Percentiles rank a stretch among this genome's conserved stretches.
Evolutionary conservation across 495 filamentous ascomycete species (phyloP).

Genomic region (Hypoxylon lienhwacheense): DNA sequence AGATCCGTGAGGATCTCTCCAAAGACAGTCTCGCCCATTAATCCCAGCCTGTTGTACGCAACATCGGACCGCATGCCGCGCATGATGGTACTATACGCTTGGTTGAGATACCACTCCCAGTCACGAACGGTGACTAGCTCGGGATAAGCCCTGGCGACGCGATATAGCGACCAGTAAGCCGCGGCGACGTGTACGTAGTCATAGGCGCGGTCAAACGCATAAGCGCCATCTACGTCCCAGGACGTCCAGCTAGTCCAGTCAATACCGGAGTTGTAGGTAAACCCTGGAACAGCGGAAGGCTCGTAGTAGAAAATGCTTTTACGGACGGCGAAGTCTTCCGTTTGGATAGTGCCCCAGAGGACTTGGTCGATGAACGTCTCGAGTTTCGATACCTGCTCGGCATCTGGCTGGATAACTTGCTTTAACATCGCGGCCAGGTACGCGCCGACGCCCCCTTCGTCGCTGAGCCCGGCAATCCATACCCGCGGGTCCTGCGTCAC

Average conservation of each 20-base stretch:
- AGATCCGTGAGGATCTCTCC: slow-evolving; percentile 52
- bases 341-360: slow-evolving; percentile 49
- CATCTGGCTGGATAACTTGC: slow-evolving; percentile 47
- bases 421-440: slow-evolving; percentile 53
- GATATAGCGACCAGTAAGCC: slow-evolving; percentile 55
- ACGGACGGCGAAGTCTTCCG: slow-evolving; percentile 44
- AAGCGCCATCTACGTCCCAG: slow-evolving; percentile 48
- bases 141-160: slow-evolving; percentile 48
- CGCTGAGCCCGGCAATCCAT: slow-evolving; percentile 57
- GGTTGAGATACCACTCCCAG: slow-evolving; percentile 54
- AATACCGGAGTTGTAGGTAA: slow-evolving; percentile 41
- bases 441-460: slow-evolving; percentile 54
- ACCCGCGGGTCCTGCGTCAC: slow-evolving; percentile 54
- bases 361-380: slow-evolving; percentile 50
- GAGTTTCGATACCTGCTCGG: slow-evolving; percentile 48
- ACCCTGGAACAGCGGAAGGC: slow-evolving; percentile 40
- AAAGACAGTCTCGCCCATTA: slow-evolving; percentile 59
- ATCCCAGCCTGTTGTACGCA: slow-evolving; percentile 43
- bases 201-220: slow-evolving; percentile 51
- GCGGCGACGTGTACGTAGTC: slow-evolving; percentile 56
- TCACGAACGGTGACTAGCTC: slow-evolving; percentile 38
- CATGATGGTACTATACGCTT: slow-evolving; percentile 46
- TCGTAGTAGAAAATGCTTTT: slow-evolving; percentile 59
- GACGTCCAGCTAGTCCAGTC: slow-evolving; percentile 47
- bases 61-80: slow-evolving; percentile 29